Evolutionary conservation across 257 asterid species (phyloP).

Genomic region (Penstemon eatonii): DNA sequence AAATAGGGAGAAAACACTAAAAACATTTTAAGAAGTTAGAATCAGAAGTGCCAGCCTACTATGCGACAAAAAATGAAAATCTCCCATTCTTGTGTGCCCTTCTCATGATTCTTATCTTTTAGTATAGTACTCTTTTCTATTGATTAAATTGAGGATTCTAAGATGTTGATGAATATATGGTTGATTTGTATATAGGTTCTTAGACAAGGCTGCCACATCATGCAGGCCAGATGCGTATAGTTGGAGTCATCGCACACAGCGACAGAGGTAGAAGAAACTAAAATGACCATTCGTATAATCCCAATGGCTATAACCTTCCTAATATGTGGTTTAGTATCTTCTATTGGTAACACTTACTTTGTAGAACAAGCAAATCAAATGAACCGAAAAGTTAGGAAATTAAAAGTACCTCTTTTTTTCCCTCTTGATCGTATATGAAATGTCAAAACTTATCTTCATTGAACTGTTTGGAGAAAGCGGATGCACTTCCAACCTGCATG

Average conservation of each 20-base stretch:
- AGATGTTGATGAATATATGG: no score
- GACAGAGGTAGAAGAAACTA: slow-evolving; percentile 34
- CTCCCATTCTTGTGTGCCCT: no score
- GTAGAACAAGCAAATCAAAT: slow-evolving; percentile 41
- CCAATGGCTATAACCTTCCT: slow-evolving; percentile 46
- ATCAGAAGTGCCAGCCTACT: no score
- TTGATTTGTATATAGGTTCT: no score
- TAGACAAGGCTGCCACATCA: no score
- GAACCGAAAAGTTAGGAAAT: slow-evolving; percentile 34
- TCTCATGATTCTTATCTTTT: no score
- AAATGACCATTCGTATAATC: slow-evolving; percentile 29
- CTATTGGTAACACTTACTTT: slow-evolving; percentile 45
- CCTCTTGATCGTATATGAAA: background rate
- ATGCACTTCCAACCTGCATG: slow-evolving; percentile 30
- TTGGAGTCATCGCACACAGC: slow-evolving; percentile 28
- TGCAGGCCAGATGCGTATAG: no score
- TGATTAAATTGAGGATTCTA: no score
- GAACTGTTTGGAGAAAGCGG: background rate
- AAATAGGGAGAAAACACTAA: no score
- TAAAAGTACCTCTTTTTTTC: slow-evolving; percentile 30
- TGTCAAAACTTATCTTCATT: background rate
- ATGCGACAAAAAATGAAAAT: no score
- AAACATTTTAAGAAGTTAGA: no score
- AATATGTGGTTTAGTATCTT: slow-evolving; percentile 40
- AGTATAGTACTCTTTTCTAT: no score